These are phyloP conservation scores for Phialocephala subalpina DNA, from an alignment of 2,329 filamentous ascomycete genomes.

Conservation along the genomic window DNA sequence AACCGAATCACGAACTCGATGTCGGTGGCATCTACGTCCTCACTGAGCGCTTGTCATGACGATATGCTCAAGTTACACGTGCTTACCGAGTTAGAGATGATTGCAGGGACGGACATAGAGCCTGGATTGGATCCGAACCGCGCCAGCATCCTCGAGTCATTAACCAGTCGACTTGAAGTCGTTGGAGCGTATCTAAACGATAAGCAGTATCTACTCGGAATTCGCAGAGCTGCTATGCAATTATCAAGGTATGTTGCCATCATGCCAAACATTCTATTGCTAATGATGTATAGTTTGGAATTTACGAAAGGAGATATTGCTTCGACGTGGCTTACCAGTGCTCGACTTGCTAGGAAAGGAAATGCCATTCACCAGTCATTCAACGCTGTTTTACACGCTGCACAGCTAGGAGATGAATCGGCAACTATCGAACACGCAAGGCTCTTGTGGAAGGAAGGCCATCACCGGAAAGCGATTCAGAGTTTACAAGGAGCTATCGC, in stretches of 20 bases:
- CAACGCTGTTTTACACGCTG: constrained; percentile 90
- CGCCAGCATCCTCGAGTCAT: constrained; percentile 52
- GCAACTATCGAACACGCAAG: constrained; percentile 95
- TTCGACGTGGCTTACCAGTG: constrained; percentile 84
- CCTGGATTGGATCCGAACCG: constrained; percentile 44
- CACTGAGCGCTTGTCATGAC: constrained; percentile 84
- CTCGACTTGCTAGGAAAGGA: constrained; percentile 85
- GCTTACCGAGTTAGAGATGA: constrained; percentile 84
- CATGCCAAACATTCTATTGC: constrained; percentile 22
- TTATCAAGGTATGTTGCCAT: constrained; percentile 65
- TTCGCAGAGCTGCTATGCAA: constrained; percentile 89
- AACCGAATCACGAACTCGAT: constrained; percentile 76
- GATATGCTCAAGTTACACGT: constrained; percentile 87
- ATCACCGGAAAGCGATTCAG: constrained; percentile 94
- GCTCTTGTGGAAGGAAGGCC: constrained; percentile 90
- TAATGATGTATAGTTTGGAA: constrained; percentile 48
- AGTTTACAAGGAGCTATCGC: constrained; percentile 87
- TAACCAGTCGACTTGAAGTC: constrained; percentile 84
- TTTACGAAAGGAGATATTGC: constrained; percentile 81
- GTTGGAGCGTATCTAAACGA: constrained; percentile 89
- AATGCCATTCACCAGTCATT: constrained; percentile 88
- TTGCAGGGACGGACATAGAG: constrained; percentile 60
- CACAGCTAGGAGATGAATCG: constrained; percentile 82
- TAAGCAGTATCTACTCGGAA: constrained; percentile 90
- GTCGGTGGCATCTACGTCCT: constrained; percentile 79